Evolutionary conservation across 768 basidiomycete species (phyloP).

Genomic region (Gautieria morchelliformis): DNA sequence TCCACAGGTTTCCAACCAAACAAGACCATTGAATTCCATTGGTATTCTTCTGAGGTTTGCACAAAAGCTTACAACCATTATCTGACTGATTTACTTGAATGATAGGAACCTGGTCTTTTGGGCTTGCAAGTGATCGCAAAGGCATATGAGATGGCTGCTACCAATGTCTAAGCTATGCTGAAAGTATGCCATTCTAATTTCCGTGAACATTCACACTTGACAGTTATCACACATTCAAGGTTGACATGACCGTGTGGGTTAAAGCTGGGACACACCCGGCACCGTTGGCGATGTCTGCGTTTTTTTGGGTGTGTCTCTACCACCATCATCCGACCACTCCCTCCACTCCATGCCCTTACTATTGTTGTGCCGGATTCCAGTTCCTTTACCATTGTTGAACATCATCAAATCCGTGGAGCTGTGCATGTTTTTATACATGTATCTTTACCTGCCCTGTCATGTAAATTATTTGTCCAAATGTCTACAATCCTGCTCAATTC

Average conservation of each 20-base stretch:
- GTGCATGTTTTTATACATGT: too few species aligned
- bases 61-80: slow-evolving; percentile 3
- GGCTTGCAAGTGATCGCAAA: slow-evolving; percentile 62
- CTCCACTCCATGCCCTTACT: too few species aligned
- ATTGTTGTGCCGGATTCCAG: too few species aligned
- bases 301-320: too few species aligned
- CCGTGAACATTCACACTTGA: slow-evolving; percentile 22
- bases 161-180: slow-evolving; percentile 74
- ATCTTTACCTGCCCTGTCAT: too few species aligned
- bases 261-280: slow-evolving; percentile 64
- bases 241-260: slow-evolving; percentile 94
- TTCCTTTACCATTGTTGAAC: too few species aligned
- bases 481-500: too few species aligned
- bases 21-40: slow-evolving; percentile 68
- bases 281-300: too few species aligned
- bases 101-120: slow-evolving; percentile 74
- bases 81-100: slow-evolving; percentile 3
- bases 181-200: slow-evolving; percentile 39
- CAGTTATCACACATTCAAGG: slow-evolving; percentile 30
- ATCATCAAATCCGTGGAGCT: too few species aligned
- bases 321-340: too few species aligned
- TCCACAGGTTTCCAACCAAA: slow-evolving; percentile 58
- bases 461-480: too few species aligned
- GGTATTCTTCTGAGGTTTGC: slow-evolving; percentile 70
- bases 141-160: slow-evolving; percentile 52